Base-by-base conservation (phyloP, 2,329 filamentous ascomycete genomes). In the Coniochaeta sp. region DNA sequence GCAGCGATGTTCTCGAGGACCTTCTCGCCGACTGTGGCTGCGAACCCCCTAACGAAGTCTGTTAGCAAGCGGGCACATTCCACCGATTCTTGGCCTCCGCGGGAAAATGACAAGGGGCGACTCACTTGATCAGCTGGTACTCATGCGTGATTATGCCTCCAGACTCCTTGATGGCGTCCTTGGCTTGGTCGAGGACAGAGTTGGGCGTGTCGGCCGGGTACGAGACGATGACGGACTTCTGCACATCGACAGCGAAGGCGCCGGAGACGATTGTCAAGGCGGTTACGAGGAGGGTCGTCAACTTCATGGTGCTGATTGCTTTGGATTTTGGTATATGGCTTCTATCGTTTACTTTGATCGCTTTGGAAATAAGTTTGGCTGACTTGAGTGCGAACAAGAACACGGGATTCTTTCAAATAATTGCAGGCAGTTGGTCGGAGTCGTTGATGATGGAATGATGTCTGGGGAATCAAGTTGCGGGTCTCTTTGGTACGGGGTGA, bases 111-210 rank as follows among this genome's bases (percentile, higher is more conserved):
- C 9, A 22, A 40, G 19, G 43, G 28, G 1, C 9, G 44, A 66
- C 86, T 71, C 81, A 91, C 88, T 85, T 84, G 73, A 88, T 83
- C 61, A 87, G 70, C 55, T 77, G 76, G 73, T 91, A 95, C 69
- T 88, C 83, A 76, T 96, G 91, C 24, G 89, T 95, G 67, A 96
- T 91, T 57, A 83, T 75, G 43, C 90, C 91, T 57, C 90, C 90
- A 43, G 86, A 87, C 54, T 86, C 79, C 58, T 79, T 74, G 67
- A 96, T 87, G 2, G 84, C 83, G 47, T 88, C 75, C 78, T 89
- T 95, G 52, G 90, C 91, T 60, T 89, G 74, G 24, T 86, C 77
- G 34, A 96, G 73, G 38, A 96, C 77, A 38, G 79, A 80, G 64
- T 88, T 77, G 22, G 91, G 88, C 16, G 86, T 89, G 56, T 84